These are phyloP conservation scores for Phyllostachys edulis DNA, from an alignment of 176 grass and related monocot species.

Conservation along the genomic window DNA sequence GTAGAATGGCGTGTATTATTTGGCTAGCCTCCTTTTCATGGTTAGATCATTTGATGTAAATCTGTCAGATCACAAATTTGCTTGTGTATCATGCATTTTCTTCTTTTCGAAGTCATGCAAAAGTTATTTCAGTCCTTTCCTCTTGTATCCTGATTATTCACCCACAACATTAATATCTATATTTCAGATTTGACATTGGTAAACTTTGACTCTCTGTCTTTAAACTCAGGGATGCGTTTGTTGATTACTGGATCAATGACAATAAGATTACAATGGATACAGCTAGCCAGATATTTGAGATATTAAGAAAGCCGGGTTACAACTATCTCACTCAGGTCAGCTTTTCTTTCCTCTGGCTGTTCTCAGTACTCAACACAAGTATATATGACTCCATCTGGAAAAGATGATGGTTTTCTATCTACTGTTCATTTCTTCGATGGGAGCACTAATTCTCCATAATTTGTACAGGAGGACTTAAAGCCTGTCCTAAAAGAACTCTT, in stretches of 20 bases:
- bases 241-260: conserved; percentile 92
- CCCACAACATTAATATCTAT: neutral
- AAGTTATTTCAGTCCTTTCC: neutral
- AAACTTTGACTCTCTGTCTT: conserved; percentile 14
- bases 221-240: conserved; percentile 82
- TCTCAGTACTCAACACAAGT: neutral
- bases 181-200: conserved; percentile 22
- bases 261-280: conserved; percentile 93
- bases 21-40: neutral
- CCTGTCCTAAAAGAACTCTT: conserved; percentile 87
- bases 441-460: conserved; percentile 24
- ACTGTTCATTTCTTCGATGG: neutral
- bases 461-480: conserved; percentile 90
- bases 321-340: conserved; percentile 76
- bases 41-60: neutral
- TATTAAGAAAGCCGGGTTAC: conserved; percentile 71
- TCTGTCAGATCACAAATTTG: neutral
- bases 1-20: neutral
- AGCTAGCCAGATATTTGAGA: conserved; percentile 83
- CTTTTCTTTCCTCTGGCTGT: conserved; percentile 17
- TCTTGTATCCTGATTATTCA: neutral
- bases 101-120: neutral
- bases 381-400: neutral
- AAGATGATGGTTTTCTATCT: conserved; percentile 8
- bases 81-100: neutral